Percentiles rank a stretch among this genome's conserved stretches.
These are phyloP conservation scores for Paecilomyces variotii DNA, from an alignment of 2,329 filamentous ascomycete genomes.

Conservation along the genomic window DNA sequence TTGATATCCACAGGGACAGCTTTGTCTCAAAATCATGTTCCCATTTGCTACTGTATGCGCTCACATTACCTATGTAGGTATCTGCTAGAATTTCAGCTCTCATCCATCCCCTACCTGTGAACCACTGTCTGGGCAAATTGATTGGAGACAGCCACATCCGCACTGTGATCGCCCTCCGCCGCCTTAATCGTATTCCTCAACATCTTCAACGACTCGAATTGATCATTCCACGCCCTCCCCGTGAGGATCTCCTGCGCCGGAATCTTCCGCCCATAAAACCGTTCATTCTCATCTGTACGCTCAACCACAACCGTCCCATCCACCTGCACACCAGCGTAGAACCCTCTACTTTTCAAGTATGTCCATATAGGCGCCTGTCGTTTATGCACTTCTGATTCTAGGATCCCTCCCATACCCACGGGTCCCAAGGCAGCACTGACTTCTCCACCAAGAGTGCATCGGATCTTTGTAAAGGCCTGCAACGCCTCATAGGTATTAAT, in stretches of 20 bases:
- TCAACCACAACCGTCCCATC: constrained; percentile 84
- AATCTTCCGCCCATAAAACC: constrained; percentile 67
- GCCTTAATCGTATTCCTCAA: constrained; percentile 79
- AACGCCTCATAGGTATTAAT: constrained; percentile 81
- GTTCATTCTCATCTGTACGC: constrained; percentile 75
- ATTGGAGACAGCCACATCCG: neutral
- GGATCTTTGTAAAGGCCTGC: constrained; percentile 71
- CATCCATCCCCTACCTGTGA: too few species aligned
- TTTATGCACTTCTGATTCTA: constrained; percentile 63
- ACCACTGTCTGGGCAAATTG: neutral
- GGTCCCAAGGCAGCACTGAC: constrained; percentile 71
- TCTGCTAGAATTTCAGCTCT: too few species aligned
- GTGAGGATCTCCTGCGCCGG: constrained; percentile 55
- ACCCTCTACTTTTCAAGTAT: constrained; percentile 81
- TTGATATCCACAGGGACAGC: too few species aligned
- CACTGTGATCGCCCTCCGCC: constrained; percentile 62
- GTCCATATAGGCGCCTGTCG: constrained; percentile 66
- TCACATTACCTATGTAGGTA: too few species aligned
- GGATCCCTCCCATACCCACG: constrained; percentile 62
- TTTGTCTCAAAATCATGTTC: too few species aligned
- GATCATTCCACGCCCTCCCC: constrained; percentile 48
- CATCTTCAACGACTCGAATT: constrained; percentile 48
- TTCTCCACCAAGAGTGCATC: constrained; percentile 74
- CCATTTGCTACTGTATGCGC: too few species aligned
- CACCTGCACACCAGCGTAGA: constrained; percentile 79